Conservation (phyloP, 441 rosid species). For the Syzygium syzygioides region DNA sequence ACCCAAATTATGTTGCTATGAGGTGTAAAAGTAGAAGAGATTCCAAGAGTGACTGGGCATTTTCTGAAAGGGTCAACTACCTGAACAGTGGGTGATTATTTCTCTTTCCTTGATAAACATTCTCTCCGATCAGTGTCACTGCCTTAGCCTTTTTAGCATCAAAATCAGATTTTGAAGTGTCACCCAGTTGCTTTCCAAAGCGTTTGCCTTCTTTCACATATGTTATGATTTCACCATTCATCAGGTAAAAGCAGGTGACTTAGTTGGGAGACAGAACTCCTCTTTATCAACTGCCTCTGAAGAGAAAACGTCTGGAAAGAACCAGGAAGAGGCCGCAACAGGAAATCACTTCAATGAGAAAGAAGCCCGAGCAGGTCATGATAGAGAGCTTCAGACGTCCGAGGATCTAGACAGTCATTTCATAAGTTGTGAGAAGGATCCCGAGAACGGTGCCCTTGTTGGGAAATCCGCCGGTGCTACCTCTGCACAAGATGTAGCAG, state of each 20-base stretch:
- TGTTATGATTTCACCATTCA: background rate
- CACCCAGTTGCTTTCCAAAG: background rate
- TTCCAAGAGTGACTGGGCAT: background rate
- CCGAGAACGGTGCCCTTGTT: conserved; percentile 16
- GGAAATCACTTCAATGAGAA: background rate
- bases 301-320: background rate
- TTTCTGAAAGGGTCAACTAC: background rate
- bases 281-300: conserved; percentile 10
- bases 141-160: background rate
- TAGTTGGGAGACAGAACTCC: conserved; percentile 4
- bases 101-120: background rate
- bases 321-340: background rate
- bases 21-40: background rate
- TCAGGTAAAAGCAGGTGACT: conserved; percentile 34
- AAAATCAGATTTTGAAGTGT: background rate
- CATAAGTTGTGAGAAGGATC: conserved; percentile 30
- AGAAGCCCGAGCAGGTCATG: conserved; percentile 15
- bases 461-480: background rate
- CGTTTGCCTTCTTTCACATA: background rate
- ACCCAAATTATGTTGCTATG: background rate
- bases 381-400: conserved; percentile 11
- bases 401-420: conserved; percentile 25
- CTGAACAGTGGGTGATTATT: background rate
- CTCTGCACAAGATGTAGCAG: background rate
- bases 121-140: background rate